These are phyloP conservation scores for Oryza coarctata DNA, from an alignment of 176 grass and related monocot species.

Conservation along the genomic window DNA sequence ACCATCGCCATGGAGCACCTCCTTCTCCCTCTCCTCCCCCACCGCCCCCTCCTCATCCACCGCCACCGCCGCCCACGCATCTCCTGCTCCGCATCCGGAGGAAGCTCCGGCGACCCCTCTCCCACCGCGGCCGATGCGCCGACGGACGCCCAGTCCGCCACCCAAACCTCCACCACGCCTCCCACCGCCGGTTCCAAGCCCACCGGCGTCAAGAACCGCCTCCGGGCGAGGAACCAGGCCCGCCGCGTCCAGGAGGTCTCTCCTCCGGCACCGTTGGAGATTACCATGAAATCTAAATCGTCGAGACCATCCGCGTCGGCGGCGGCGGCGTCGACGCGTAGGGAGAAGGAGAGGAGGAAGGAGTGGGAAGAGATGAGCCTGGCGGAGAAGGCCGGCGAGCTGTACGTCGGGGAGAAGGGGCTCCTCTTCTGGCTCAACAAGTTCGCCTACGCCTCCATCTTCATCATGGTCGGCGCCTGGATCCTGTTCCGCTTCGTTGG, in stretches of 20 bases:
- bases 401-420: constrained; percentile 89
- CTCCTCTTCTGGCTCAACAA: constrained; percentile 96
- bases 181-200: constrained; percentile 5
- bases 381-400: constrained; percentile 72
- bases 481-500: constrained; percentile 94
- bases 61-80: not conserved
- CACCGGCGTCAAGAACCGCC: constrained; percentile 51
- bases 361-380: constrained; percentile 85
- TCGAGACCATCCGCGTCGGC: constrained; percentile 6
- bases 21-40: constrained; percentile 40
- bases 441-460: constrained; percentile 92
- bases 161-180: not conserved
- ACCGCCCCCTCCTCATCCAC: constrained; percentile 20
- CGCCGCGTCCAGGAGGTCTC: constrained; percentile 26
- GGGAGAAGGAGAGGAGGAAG: constrained; percentile 49
- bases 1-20: constrained; percentile 37
- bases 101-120: constrained; percentile 29
- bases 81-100: constrained; percentile 18
- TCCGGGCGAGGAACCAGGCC: constrained; percentile 47
- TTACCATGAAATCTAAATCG: not conserved
- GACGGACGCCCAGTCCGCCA: not conserved
- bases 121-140: constrained; percentile 21
- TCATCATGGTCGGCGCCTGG: constrained; percentile 74
- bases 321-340: not conserved
- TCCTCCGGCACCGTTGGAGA: constrained; percentile 26